Evolutionary conservation across 2,329 filamentous ascomycete genomes (phyloP), one percentile per base, ranked within the genome.

Genomic region (Epichloe amarillans): DNA sequence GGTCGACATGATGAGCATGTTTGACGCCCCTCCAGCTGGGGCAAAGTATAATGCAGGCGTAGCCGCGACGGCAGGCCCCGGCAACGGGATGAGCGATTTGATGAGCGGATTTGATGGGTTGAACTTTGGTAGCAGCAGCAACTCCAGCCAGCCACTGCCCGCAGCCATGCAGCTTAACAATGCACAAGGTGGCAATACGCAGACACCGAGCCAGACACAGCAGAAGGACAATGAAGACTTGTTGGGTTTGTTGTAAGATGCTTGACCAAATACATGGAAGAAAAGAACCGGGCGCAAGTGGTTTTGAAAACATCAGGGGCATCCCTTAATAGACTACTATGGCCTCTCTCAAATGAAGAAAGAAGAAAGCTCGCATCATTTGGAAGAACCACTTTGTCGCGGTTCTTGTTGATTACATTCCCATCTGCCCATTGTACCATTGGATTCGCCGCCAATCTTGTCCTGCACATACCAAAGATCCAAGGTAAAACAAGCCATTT

Each of bases 91-190:
- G 74, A 86, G 87, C 57, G 90, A 97, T 67, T 71, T 98, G 61
- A 84, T 96, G 74, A 88, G 88, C 62, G 90, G 90, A 1, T 94
- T 98, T 63, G 86, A 83, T 30, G 82, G 81, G 4, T 73, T 98
- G 70, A 83, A 88, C 68, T 72, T 98, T 62, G 49, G 46, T 17
- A 78, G 82, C 45, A 80, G 79, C 40, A 69, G 71, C 23, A 58
- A 61, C 47, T 55, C 61, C 15, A 79, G 73, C 56, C 79, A 83
- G 57, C 80, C 85, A 17, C 76, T 84, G 35, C 82, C 84, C 15
- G 73, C 84, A 4, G 72, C 73, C 11, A 76, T 80, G 64, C 77
- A 85, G 61, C 63, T 81, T 56, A 66, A 70, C 47, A 63, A 66
- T 47, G 60, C 62, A 4, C 64, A 68, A 36, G 61, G 58, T 19